Percentiles rank a stretch among this genome's conserved stretches.
These are phyloP conservation scores for Vigna trinervia DNA, from an alignment of 306 rosid species.

Conservation along the genomic window DNA sequence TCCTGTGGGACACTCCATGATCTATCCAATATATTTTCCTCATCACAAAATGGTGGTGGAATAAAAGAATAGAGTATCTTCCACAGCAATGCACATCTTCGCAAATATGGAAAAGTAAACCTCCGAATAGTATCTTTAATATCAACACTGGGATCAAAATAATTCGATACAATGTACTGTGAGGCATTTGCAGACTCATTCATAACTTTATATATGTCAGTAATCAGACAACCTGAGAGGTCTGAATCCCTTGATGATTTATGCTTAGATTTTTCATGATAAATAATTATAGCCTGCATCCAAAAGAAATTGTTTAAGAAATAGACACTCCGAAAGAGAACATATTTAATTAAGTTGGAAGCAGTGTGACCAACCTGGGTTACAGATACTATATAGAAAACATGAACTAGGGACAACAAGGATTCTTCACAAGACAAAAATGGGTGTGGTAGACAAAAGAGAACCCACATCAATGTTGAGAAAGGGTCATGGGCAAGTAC, in stretches of 20 bases:
- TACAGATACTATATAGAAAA: conserved; percentile 81
- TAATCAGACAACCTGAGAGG: conserved; percentile 65
- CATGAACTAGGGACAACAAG: conserved; percentile 77
- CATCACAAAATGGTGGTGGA: conserved; percentile 68
- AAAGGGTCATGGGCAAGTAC: conserved; percentile 85
- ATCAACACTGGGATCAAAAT: conserved; percentile 59
- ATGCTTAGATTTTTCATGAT: conserved; percentile 56
- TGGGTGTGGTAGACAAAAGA: conserved; percentile 88
- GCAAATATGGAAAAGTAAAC: conserved; percentile 80
- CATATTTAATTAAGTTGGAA: conserved; percentile 25
- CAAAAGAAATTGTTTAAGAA: conserved; percentile 44
- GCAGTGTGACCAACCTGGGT: conserved; percentile 71
- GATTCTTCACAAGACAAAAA: conserved; percentile 84
- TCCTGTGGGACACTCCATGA: conserved; percentile 55
- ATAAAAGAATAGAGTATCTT: conserved; percentile 67
- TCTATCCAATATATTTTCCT: conserved; percentile 60
- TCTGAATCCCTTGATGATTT: conserved; percentile 52
- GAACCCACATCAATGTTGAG: conserved; percentile 95
- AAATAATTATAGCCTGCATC: conserved; percentile 73
- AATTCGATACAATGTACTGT: conserved; percentile 66
- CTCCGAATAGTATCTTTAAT: conserved; percentile 66
- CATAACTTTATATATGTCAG: conserved; percentile 70
- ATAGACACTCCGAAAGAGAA: conserved; percentile 32
- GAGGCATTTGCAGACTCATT: conserved; percentile 55
- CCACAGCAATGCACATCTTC: conserved; percentile 90